Percentiles rank a stretch among this genome's conserved stretches.
Conservation (phyloP, 2,329 filamentous ascomycete species). For the Colletotrichum filicis region DNA sequence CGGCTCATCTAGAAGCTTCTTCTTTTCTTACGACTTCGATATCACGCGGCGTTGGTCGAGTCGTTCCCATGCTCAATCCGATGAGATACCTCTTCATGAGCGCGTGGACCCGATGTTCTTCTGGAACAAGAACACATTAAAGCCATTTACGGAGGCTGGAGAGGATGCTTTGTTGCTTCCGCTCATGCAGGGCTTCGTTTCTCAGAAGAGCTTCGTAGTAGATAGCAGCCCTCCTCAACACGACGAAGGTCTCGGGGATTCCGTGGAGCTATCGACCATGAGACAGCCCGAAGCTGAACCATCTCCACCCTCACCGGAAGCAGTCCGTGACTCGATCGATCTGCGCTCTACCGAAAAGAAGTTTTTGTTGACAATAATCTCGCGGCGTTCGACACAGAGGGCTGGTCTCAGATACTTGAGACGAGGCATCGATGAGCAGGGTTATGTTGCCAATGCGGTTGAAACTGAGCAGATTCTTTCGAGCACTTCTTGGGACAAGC, state of each 20-base stretch:
- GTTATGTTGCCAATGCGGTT: slow-evolving; percentile 88
- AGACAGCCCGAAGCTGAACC: slow-evolving; percentile 42
- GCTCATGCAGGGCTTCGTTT: slow-evolving; percentile 93
- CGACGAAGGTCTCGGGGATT: slow-evolving; percentile 57
- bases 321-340: slow-evolving; percentile 48
- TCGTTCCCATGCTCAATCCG: slow-evolving; percentile 51
- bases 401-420: slow-evolving; percentile 91
- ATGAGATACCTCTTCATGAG: slow-evolving; percentile 73
- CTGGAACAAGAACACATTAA: slow-evolving; percentile 85
- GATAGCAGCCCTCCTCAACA: slow-evolving; percentile 69
- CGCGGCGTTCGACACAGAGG: slow-evolving; percentile 86
- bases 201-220: slow-evolving; percentile 83
- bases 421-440: slow-evolving; percentile 89
- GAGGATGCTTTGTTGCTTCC: slow-evolving; percentile 80
- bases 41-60: slow-evolving; percentile 75
- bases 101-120: slow-evolving; percentile 85
- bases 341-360: slow-evolving; percentile 61
- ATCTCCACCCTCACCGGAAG: slow-evolving; percentile 40
- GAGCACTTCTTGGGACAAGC: slow-evolving; percentile 70
- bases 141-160: slow-evolving; percentile 79
- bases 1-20: slow-evolving; percentile 85
- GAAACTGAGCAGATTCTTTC: slow-evolving; percentile 97
- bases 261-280: slow-evolving; percentile 57
- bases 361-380: slow-evolving; percentile 89
- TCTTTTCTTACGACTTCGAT: slow-evolving; percentile 95